These are phyloP conservation scores for Cystoderma amianthinum DNA, from an alignment of 768 basidiomycete genomes.

Conservation along the genomic window DNA sequence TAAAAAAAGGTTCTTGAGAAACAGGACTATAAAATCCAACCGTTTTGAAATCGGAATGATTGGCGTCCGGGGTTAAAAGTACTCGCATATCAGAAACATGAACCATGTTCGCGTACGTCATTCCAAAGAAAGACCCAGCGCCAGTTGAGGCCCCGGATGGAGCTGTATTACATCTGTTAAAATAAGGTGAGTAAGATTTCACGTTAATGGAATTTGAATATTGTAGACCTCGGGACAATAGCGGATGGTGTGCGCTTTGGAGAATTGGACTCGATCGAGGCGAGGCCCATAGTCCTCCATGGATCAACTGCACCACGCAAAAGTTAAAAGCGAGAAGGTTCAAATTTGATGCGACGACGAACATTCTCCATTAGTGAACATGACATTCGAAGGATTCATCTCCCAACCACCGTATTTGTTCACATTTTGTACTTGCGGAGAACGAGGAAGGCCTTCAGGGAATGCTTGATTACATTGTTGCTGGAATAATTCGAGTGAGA, in stretches of 20 bases:
- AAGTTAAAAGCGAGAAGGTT: neutral
- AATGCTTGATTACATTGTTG: slow-evolving; percentile 35
- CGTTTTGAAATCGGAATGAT: slow-evolving; percentile 40
- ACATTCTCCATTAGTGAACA: slow-evolving; percentile 47
- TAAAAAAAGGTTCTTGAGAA: slow-evolving; percentile 36
- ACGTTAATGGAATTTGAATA: neutral
- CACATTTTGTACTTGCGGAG: slow-evolving; percentile 34
- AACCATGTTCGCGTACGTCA: slow-evolving; percentile 40
- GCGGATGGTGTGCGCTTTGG: slow-evolving; percentile 31
- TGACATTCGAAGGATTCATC: slow-evolving; percentile 40
- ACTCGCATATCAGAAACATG: slow-evolving; percentile 44
- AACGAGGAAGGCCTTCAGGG: slow-evolving; percentile 24
- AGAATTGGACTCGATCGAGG: slow-evolving; percentile 38
- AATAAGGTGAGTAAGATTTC: neutral
- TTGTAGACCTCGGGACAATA: slow-evolving; percentile 27
- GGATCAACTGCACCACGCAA: slow-evolving; percentile 30
- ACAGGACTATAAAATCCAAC: slow-evolving; percentile 45
- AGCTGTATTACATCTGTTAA: slow-evolving; percentile 33
- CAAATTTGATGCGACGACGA: slow-evolving; percentile 7
- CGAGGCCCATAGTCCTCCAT: slow-evolving; percentile 45
- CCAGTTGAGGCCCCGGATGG: slow-evolving; percentile 9
- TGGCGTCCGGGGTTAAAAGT: slow-evolving; percentile 36
- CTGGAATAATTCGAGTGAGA: slow-evolving; percentile 38
- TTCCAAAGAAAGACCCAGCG: slow-evolving; percentile 32
- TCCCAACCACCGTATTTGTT: slow-evolving; percentile 48